Conservation (phyloP, 2,329 filamentous ascomycete species). For the Xylariaceae sp. region DNA sequence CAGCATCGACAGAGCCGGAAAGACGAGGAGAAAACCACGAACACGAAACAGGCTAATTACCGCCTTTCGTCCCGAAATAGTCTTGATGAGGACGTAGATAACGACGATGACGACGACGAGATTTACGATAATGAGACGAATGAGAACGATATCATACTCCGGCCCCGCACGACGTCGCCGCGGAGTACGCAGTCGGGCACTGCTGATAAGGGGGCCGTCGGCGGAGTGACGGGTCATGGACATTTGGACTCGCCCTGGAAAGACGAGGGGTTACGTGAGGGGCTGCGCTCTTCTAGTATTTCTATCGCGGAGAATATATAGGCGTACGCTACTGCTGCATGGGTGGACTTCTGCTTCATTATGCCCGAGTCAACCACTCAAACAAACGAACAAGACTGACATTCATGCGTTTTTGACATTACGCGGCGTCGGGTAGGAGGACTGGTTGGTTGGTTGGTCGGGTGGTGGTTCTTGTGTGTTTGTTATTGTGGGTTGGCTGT, state of each 20-base stretch:
- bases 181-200: constrained; percentile 8
- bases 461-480: too few relatives aligned
- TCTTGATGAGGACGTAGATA: constrained; percentile 12
- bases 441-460: too few relatives aligned
- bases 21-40: constrained; percentile 14
- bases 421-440: too few relatives aligned
- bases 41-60: background rate
- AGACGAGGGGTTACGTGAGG: constrained; percentile 10
- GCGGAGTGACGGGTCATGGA: background rate
- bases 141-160: background rate
- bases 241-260: constrained; percentile 14
- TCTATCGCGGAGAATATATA: constrained; percentile 11
- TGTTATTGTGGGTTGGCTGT: too few relatives aligned
- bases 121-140: constrained; percentile 4
- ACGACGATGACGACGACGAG: constrained; percentile 3
- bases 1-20: background rate
- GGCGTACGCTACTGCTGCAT: constrained; percentile 1
- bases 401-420: too few relatives aligned
- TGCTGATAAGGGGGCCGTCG: constrained; percentile 14
- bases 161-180: constrained; percentile 13
- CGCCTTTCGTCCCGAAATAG: background rate
- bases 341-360: constrained; percentile 7
- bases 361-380: too few relatives aligned
- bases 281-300: background rate
- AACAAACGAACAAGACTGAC: too few relatives aligned